Percentiles rank a stretch among this genome's conserved stretches.
These are phyloP conservation scores for Ceratocystis lukuohia DNA, from an alignment of 2,329 filamentous ascomycete genomes.

Conservation along the genomic window DNA sequence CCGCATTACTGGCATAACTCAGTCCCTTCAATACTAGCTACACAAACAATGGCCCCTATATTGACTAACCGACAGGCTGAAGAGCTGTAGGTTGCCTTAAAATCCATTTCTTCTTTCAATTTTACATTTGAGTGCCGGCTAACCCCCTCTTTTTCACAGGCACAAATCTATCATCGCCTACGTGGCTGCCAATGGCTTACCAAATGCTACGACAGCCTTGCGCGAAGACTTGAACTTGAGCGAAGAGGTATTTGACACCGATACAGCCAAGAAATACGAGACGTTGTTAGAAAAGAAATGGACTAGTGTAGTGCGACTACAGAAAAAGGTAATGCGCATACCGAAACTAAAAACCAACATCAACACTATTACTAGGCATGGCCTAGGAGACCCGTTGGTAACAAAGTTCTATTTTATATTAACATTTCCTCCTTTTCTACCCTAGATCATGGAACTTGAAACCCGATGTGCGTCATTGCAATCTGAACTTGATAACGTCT, in stretches of 20 bases:
- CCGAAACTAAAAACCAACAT: too few relatives aligned
- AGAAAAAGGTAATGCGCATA: constrained; percentile 62
- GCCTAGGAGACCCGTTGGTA: constrained; percentile 16
- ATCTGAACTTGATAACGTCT: constrained; percentile 70
- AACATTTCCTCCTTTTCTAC: not conserved
- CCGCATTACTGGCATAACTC: not conserved
- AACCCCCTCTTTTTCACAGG: constrained; percentile 33
- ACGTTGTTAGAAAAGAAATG: constrained; percentile 94
- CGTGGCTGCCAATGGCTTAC: constrained; percentile 58
- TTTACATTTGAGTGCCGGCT: constrained; percentile 16
- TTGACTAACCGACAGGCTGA: constrained; percentile 71
- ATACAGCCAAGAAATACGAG: constrained; percentile 86
- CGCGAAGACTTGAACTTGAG: constrained; percentile 64
- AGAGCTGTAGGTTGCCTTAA: constrained; percentile 56
- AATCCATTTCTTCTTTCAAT: not conserved
- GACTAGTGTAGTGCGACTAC: constrained; percentile 86
- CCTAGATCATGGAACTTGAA: constrained; percentile 85
- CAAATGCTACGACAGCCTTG: constrained; percentile 55
- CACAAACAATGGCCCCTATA: constrained; percentile 52
- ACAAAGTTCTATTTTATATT: not conserved
- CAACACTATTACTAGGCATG: constrained; percentile 10
- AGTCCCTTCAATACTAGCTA: not conserved
- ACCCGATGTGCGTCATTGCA: constrained; percentile 59
- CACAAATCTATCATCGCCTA: constrained; percentile 93
- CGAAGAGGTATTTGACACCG: constrained; percentile 57